Evolutionary conservation across 352 stramenopile species (phyloP).

Genomic region (Phytopythium sindhum): DNA sequence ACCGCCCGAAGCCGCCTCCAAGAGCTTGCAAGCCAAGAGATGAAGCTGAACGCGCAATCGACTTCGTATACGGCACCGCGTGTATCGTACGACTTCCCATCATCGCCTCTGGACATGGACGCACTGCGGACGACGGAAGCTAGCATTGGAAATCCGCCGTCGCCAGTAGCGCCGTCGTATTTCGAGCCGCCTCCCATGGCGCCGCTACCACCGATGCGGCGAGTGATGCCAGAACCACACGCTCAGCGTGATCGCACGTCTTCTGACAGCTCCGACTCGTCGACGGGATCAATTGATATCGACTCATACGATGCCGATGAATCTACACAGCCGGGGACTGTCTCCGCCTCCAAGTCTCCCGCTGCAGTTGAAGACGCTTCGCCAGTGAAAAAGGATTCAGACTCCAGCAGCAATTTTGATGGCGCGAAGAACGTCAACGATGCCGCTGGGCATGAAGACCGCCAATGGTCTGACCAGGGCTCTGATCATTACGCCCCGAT

Average conservation of each 20-base stretch:
- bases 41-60: not conserved
- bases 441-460: not conserved
- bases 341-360: not conserved
- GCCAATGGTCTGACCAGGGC: not conserved
- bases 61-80: not conserved
- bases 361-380: not conserved
- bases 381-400: not conserved
- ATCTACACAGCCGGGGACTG: not conserved
- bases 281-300: constrained; percentile 66
- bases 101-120: constrained; percentile 28
- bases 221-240: constrained; percentile 13
- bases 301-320: constrained; percentile 42
- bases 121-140: constrained; percentile 23
- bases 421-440: not conserved
- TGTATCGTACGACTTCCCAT: constrained; percentile 3
- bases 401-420: not conserved
- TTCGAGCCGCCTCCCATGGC: constrained; percentile 1
- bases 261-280: constrained; percentile 65
- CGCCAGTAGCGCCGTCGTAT: constrained; percentile 9
- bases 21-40: constrained; percentile 28
- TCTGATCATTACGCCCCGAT: not conserved
- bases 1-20: constrained; percentile 25
- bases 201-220: constrained; percentile 9
- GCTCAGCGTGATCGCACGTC: constrained; percentile 19
- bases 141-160: constrained; percentile 19